Evolutionary conservation across 805 yeast species (phyloP).

Genomic region (Candida easanensis): DNA sequence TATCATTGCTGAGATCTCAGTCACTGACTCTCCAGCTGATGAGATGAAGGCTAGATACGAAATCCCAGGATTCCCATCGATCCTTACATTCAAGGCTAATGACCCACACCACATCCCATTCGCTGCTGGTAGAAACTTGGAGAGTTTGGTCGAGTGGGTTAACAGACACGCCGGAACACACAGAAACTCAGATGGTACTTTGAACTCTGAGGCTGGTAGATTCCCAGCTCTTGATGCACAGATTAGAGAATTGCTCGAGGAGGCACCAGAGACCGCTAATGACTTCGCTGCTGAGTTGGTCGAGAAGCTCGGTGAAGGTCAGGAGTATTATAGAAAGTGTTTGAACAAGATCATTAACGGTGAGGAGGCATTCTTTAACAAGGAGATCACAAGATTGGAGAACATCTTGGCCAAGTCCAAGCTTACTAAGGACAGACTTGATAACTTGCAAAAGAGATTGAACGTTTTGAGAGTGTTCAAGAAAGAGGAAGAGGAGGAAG

Average conservation of each 20-base stretch:
- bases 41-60: constrained; percentile 38
- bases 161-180: constrained; percentile 36
- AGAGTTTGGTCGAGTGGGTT: constrained; percentile 54
- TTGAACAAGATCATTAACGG: constrained; percentile 44
- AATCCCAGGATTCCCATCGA: constrained; percentile 48
- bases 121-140: constrained; percentile 42
- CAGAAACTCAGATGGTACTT: constrained; percentile 36
- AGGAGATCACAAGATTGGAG: constrained; percentile 44
- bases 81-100: constrained; percentile 41
- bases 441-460: constrained; percentile 46
- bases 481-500: too few relatives aligned
- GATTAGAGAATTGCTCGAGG: constrained; percentile 27
- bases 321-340: constrained; percentile 48
- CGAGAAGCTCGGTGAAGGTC: constrained; percentile 20
- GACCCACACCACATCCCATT: constrained; percentile 30
- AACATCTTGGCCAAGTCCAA: constrained; percentile 32
- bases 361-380: constrained; percentile 37
- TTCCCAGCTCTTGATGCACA: constrained; percentile 17
- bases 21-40: constrained; percentile 42
- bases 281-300: constrained; percentile 34
- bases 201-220: constrained; percentile 29
- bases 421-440: constrained; percentile 40
- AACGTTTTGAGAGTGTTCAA: constrained; percentile 39
- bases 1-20: constrained; percentile 42
- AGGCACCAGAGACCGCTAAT: constrained; percentile 21